Conservation (phyloP, 805 yeast genomes). For the Spathaspora sp. region DNA sequence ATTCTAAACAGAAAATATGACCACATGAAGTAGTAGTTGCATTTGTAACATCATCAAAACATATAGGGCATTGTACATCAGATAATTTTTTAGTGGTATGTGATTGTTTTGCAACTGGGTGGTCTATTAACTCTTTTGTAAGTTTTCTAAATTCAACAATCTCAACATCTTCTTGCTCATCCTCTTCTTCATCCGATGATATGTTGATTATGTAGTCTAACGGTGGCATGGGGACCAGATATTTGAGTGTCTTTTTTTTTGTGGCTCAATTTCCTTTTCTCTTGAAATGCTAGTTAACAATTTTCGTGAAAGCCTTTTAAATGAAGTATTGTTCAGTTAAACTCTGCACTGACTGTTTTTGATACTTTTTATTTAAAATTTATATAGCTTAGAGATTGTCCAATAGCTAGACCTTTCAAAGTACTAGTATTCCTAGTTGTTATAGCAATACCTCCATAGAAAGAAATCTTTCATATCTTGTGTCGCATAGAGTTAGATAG, state of each 20-base stretch:
- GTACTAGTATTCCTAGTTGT: no score
- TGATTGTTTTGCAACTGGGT: conserved; percentile 16
- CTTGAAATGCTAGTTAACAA: neutral
- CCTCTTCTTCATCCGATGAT: conserved; percentile 19
- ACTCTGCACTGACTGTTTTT: no score
- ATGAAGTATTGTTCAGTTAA: no score
- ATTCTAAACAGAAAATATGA: conserved; percentile 40
- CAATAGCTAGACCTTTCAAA: no score
- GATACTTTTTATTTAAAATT: no score
- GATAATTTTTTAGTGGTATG: conserved; percentile 27
- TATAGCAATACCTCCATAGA: no score
- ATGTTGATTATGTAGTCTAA: conserved; percentile 15
- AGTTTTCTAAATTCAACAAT: conserved; percentile 35
- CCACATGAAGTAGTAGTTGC: conserved; percentile 44
- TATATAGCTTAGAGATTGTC: no score
- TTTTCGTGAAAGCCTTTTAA: no score
- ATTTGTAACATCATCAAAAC: conserved; percentile 36
- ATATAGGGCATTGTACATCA: conserved; percentile 41
- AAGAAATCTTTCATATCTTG: no score
- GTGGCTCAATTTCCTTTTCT: no score
- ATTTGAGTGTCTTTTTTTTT: neutral
- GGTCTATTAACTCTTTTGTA: conserved; percentile 29
- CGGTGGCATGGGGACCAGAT: conserved; percentile 7
- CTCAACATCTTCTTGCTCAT: conserved; percentile 32
- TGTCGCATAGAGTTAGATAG: no score